phyloP scores from a whole-genome alignment of 1,284 basidiomycete genomes.

The Rhodotorula sp. region DNA sequence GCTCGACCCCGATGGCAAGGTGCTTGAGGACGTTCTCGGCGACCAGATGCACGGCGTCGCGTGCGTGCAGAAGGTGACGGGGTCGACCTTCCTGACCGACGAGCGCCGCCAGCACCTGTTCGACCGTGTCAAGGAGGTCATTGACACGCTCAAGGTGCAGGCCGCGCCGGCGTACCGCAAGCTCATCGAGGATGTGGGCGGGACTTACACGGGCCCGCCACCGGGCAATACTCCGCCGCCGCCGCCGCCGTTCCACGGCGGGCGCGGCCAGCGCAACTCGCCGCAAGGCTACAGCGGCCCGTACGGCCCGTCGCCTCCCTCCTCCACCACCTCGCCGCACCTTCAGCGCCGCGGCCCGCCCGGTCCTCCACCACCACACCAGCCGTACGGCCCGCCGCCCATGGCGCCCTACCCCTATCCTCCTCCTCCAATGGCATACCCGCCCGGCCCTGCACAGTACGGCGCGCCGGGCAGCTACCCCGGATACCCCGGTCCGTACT shows the following conservation, averaged over 20 bases:
- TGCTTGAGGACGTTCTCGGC: constrained; percentile 84
- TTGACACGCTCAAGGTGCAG: constrained; percentile 46
- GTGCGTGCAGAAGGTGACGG: constrained; percentile 89
- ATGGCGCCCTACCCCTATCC: background rate
- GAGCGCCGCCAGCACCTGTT: constrained; percentile 68
- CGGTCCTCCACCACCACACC: background rate
- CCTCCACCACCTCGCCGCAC: constrained; percentile 1
- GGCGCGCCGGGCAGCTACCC: background rate
- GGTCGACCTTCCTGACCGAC: constrained; percentile 76
- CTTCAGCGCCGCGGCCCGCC: background rate
- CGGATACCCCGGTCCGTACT: constrained; percentile 3
- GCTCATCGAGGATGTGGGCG: constrained; percentile 37
- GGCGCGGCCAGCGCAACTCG: background rate
- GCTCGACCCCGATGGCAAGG: constrained; percentile 55
- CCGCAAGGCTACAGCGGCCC: background rate
- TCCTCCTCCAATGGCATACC: background rate
- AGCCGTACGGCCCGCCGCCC: background rate
- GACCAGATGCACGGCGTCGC: constrained; percentile 56
- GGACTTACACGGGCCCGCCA: constrained; percentile 28
- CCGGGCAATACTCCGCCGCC: constrained; percentile 15
- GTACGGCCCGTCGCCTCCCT: background rate
- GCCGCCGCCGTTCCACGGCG: background rate
- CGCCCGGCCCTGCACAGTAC: background rate
- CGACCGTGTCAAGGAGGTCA: constrained; percentile 55
- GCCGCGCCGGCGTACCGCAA: constrained; percentile 46